Evolutionary conservation across 495 filamentous ascomycete species (phyloP), one percentile per base, ranked within the genome.

Genomic region (Tuber umbilicatum): DNA sequence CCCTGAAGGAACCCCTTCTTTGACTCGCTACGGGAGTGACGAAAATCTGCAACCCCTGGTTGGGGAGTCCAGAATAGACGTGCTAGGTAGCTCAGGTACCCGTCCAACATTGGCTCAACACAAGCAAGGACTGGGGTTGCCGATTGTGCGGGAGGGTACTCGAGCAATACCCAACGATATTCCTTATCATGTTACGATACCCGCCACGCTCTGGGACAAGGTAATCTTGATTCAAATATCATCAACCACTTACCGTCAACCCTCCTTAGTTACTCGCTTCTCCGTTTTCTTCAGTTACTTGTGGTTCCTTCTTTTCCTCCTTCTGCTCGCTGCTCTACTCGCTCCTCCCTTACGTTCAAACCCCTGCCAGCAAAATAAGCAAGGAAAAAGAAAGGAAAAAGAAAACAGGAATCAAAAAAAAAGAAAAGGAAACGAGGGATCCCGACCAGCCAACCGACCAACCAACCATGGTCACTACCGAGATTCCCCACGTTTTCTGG

Each of bases 351-450:
- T 16, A 12, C 10, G 3, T 31, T 10, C 14, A 64, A 64, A 64
- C 55, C 55, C 55, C 55, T 12, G 55, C 17, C 55, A 27, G n/a
- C 19, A 31, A 64, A 64, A 64, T 12, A 64, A 64, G 55, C 55
- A 68, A 79, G 69, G 72, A 64, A 40, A 60, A 70, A 69, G 43
- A 71, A 45, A 41, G 37, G 35, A 70, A 6, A 55, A 37, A 21
- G 31, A 77, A 23, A 69, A 78, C 72, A 47, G 69, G 64, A 27
- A 17, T 21, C 27, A 31, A 31, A 64, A 64, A 55, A 55, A 64
- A 64, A 64, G 27, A 21, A 64, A 64, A 64, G n/a, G 12, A 64
- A 64, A 17, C 6, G 55, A 31, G 55, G 55, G 55, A n/a, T 64
- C n/a, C 55, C n/a, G 55, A 31, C 45, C 45, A 47, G 19, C 45